Evolutionary conservation across 225 moss, liverwort and hornwort genomes (phyloP), one percentile per base, ranked within the genome.

Genomic region (Marchantia polymorpha): DNA sequence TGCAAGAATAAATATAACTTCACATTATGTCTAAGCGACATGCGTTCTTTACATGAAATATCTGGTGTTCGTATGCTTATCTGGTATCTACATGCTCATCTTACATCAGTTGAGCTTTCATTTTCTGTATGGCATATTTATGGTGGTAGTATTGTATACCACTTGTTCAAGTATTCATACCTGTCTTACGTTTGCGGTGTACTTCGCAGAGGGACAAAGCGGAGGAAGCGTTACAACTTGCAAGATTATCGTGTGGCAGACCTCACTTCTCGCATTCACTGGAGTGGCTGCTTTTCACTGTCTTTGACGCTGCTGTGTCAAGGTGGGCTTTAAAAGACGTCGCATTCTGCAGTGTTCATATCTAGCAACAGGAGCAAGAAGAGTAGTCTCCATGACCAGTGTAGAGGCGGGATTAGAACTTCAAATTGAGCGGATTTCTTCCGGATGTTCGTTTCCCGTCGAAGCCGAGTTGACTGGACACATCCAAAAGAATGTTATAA

Each of bases 201-300:
- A 22, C 59, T 26, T 85, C 64, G 52, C 89, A 97, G 97, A 92
- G 92, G 81, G 92, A 97, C 84, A 97, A 94, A 74, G 70, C 87
- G 50, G 93, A 92, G 83, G 97, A 97, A 68, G 94, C 94, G 63
- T 78, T 94, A 80, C 97, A 90, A 81, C 77, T 97, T 66, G 97
- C 97, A 83, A 91, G 90, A 77, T 82, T 93, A 83, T 97, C 97
- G 81, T 93, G 90, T 88, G 91, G 93, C 47, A 86, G 91, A 77
- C 92, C 93, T 65, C 94, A 97, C 78, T 97, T 97, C 84, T 94
- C 97, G 55, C 91, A 94, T 83, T 97, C 97, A 48, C 85, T 97
- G 84, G 97, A 97, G 87, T 94, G 94, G 97, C 88, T 97, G 59
- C 89, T 97, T 15, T 97, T 97, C 78, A 97, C 94, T 46, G 93